Evolutionary conservation across 2,329 filamentous ascomycete species (phyloP).

Genomic region (Alternaria sp.): DNA sequence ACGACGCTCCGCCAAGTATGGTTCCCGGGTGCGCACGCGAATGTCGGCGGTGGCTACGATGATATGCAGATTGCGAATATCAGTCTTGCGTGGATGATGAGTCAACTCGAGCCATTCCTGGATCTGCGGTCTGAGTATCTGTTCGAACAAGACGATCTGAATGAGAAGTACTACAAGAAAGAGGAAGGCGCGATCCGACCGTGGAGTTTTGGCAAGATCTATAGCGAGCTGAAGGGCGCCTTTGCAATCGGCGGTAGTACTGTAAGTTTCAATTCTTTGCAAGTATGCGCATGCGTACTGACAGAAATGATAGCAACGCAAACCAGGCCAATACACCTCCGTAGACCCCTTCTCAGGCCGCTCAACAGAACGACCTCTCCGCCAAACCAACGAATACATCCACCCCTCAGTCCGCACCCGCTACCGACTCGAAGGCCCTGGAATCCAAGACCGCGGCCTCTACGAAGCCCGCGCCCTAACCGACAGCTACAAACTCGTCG

Average conservation of each 20-base stretch:
- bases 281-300: background rate
- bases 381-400: slow-evolving; percentile 60
- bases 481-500: slow-evolving; percentile 55
- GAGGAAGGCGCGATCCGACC: slow-evolving; percentile 51
- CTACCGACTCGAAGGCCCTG: slow-evolving; percentile 54
- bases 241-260: slow-evolving; percentile 55
- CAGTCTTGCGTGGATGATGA: slow-evolving; percentile 64
- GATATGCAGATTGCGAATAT: slow-evolving; percentile 58
- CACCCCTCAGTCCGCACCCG: slow-evolving; percentile 58
- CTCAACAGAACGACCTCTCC: slow-evolving; percentile 52
- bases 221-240: slow-evolving; percentile 54
- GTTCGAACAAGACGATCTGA: slow-evolving; percentile 55
- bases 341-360: slow-evolving; percentile 53
- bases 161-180: slow-evolving; percentile 53
- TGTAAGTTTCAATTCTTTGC: slow-evolving; percentile 23
- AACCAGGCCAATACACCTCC: slow-evolving; percentile 57
- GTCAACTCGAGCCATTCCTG: slow-evolving; percentile 56
- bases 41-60: slow-evolving; percentile 58
- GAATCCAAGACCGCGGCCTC: slow-evolving; percentile 52
- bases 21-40: slow-evolving; percentile 63
- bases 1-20: slow-evolving; percentile 60
- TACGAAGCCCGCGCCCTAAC: slow-evolving; percentile 56
- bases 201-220: slow-evolving; percentile 57
- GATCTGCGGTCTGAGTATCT: slow-evolving; percentile 57
- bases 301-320: slow-evolving; percentile 43